phyloP scores from a whole-genome alignment of 768 basidiomycete species.

The Galerina marginata region DNA sequence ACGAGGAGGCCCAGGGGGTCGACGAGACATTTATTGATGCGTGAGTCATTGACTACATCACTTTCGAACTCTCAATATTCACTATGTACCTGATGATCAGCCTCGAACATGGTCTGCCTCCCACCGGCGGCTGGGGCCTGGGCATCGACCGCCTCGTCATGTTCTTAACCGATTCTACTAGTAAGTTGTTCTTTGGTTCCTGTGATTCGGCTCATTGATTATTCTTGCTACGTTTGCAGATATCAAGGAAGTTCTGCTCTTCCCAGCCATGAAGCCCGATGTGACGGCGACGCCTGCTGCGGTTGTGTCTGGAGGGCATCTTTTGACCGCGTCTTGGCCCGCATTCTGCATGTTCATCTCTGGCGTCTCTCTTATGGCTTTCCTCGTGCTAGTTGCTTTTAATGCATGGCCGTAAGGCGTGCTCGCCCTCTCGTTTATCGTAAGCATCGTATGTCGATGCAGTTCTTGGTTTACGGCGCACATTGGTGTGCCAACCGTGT shows the following conservation, averaged over 20 bases:
- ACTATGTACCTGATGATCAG: constrained; percentile 42
- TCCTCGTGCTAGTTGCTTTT: constrained; percentile 67
- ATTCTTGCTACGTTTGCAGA: constrained; percentile 48
- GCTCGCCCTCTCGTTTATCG: constrained; percentile 57
- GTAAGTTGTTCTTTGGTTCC: constrained; percentile 48
- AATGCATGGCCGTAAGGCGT: constrained; percentile 68
- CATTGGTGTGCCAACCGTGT: constrained; percentile 39
- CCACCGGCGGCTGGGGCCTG: constrained; percentile 97
- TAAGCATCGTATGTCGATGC: constrained; percentile 67
- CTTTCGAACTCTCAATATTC: background rate
- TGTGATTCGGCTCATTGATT: constrained; percentile 6
- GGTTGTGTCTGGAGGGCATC: constrained; percentile 28
- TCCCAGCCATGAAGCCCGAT: constrained; percentile 97
- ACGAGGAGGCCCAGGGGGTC: constrained; percentile 97
- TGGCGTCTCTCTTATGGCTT: constrained; percentile 60
- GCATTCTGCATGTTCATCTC: constrained; percentile 64
- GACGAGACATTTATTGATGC: constrained; percentile 97
- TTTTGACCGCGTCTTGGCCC: constrained; percentile 43
- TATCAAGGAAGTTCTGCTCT: constrained; percentile 95
- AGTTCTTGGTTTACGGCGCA: constrained; percentile 67
- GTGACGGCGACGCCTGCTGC: constrained; percentile 34
- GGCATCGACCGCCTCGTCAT: constrained; percentile 97
- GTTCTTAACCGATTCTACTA: constrained; percentile 97
- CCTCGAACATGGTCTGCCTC: constrained; percentile 95
- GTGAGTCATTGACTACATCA: constrained; percentile 49